Conservation (phyloP, 75 land plant genomes). For the Picea sitchensis region DNA sequence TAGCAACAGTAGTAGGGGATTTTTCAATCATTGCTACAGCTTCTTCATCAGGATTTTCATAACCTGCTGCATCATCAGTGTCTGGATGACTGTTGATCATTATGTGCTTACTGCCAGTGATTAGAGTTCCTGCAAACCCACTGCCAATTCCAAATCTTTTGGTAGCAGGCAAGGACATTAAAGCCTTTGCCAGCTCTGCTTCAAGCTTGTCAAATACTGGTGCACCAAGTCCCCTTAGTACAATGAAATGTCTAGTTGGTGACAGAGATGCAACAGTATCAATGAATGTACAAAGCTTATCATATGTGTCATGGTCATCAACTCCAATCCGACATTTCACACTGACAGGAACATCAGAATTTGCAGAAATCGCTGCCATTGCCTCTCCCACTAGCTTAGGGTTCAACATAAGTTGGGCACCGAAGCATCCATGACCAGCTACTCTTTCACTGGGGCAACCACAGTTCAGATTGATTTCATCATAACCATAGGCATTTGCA, state of each 20-base stretch:
- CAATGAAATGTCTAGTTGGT: slow-evolving; percentile 85
- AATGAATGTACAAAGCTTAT: slow-evolving; percentile 83
- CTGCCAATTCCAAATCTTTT: too few relatives aligned
- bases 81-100: too few relatives aligned
- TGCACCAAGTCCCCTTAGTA: too few relatives aligned
- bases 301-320: slow-evolving; percentile 91
- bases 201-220: too few relatives aligned
- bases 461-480: slow-evolving; percentile 97
- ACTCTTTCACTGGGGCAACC: slow-evolving; percentile 98
- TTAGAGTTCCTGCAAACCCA: too few relatives aligned
- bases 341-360: slow-evolving; percentile 81
- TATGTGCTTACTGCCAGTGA: too few relatives aligned
- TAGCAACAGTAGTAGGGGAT: too few relatives aligned
- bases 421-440: slow-evolving; percentile 98
- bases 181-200: too few relatives aligned
- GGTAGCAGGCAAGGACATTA: too few relatives aligned
- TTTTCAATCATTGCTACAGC: too few relatives aligned
- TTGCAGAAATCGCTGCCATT: slow-evolving; percentile 82
- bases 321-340: slow-evolving; percentile 98
- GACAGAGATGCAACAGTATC: slow-evolving; percentile 74
- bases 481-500: slow-evolving; percentile 78
- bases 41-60: too few relatives aligned
- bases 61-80: too few relatives aligned
- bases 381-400: slow-evolving; percentile 95
- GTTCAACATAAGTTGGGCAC: slow-evolving; percentile 84